A percentile compares a stretch with the other conserved stretches of the same genome.
These are phyloP conservation scores for Hortaea werneckii DNA, from an alignment of 2,329 filamentous ascomycete species.

Conservation along the genomic window DNA sequence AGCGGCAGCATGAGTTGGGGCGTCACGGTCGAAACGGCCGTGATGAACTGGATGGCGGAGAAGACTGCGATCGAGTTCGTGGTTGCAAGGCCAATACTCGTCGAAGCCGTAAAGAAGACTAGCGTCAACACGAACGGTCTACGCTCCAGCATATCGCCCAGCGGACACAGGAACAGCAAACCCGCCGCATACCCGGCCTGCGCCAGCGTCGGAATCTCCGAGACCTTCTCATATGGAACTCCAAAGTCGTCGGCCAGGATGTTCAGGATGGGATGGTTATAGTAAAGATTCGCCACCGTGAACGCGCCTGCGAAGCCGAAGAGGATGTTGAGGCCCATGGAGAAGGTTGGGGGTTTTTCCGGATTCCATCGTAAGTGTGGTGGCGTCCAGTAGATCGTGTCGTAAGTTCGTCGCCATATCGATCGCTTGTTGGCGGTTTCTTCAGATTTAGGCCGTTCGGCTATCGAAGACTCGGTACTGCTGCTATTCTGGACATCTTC, in stretches of 20 bases:
- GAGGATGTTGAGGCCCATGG: constrained; percentile 56
- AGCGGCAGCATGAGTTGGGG: constrained; percentile 67
- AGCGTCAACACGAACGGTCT: constrained; percentile 60
- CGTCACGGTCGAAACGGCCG: constrained; percentile 69
- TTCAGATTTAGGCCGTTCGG: constrained; percentile 1
- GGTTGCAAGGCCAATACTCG: constrained; percentile 62
- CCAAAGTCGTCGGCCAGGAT: constrained; percentile 61
- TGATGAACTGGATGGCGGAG: constrained; percentile 59
- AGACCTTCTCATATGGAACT: constrained; percentile 58
- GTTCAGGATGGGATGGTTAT: constrained; percentile 70
- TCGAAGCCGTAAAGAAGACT: constrained; percentile 52
- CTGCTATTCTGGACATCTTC: neutral
- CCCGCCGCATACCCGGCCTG: constrained; percentile 72
- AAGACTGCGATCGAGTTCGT: constrained; percentile 57
- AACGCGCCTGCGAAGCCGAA: constrained; percentile 58
- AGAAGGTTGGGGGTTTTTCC: constrained; percentile 56
- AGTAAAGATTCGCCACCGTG: constrained; percentile 73
- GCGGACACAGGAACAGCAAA: constrained; percentile 62
- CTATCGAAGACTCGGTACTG: constrained; percentile 2
- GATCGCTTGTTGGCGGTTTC: constrained; percentile 3
- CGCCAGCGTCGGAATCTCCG: constrained; percentile 61
- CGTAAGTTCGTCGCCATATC: constrained; percentile 16
- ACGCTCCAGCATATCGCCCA: constrained; percentile 59
- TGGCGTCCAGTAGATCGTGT: constrained; percentile 49
- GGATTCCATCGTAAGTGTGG: constrained; percentile 59